Conservation (phyloP, 768 basidiomycete genomes). For the Cystobasidium onofrii region DNA sequence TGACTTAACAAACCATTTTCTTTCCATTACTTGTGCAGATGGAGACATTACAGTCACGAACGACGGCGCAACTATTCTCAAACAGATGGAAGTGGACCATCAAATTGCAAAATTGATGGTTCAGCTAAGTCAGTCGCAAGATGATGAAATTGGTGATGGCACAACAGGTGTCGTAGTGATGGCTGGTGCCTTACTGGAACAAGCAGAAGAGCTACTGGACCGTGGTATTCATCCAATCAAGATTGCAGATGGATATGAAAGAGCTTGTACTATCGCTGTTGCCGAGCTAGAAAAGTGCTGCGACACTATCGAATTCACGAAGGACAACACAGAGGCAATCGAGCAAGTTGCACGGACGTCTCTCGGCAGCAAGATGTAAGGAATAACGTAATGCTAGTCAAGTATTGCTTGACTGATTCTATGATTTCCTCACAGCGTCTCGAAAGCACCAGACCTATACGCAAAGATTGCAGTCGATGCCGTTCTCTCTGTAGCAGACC, state of each 20-base stretch:
- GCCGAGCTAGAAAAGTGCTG: constrained; percentile 82
- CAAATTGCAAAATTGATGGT: constrained; percentile 97
- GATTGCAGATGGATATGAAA: constrained; percentile 97
- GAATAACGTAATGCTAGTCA: neutral
- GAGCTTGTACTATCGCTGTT: constrained; percentile 81
- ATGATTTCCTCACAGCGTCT: constrained; percentile 59
- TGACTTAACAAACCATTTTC: constrained; percentile 47
- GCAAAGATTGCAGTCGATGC: constrained; percentile 97
- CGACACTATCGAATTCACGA: constrained; percentile 77
- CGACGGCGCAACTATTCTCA: constrained; percentile 92
- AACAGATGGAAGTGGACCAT: constrained; percentile 62
- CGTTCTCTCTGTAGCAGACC: constrained; percentile 86
- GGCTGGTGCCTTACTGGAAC: constrained; percentile 91
- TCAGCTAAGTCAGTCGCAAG: constrained; percentile 92
- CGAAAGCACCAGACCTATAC: constrained; percentile 89
- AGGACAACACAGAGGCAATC: constrained; percentile 68
- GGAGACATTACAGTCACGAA: constrained; percentile 99
- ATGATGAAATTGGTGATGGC: constrained; percentile 98
- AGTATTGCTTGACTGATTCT: neutral
- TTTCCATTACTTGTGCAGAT: constrained; percentile 56
- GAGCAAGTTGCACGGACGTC: constrained; percentile 92
- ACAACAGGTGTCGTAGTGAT: constrained; percentile 95
- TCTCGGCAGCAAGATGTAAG: constrained; percentile 92
- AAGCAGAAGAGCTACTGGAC: constrained; percentile 92
- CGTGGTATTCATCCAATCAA: constrained; percentile 98